Percentiles rank a stretch among this genome's conserved stretches.
These are phyloP conservation scores for Begonia fuchsioides DNA, from an alignment of 306 rosid species.

Conservation along the genomic window DNA sequence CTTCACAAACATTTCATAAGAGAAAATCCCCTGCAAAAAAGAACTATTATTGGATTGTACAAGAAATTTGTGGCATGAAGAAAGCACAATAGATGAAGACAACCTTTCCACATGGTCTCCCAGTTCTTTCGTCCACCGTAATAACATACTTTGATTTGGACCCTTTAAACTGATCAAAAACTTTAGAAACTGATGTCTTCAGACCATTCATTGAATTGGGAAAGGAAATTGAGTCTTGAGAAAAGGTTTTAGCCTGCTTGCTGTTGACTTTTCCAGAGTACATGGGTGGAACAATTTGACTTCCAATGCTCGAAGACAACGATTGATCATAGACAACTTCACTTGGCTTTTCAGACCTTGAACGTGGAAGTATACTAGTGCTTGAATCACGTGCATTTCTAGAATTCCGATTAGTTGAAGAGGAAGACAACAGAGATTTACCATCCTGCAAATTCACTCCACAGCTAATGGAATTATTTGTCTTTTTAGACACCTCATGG, in stretches of 20 bases:
- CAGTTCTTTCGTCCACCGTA: slow-evolving; percentile 20
- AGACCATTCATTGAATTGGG: slow-evolving; percentile 41
- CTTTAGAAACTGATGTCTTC: slow-evolving; percentile 58
- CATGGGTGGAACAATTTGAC: slow-evolving; percentile 14
- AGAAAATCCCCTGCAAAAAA: slow-evolving; percentile 6
- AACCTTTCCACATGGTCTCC: slow-evolving; percentile 57
- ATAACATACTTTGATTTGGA: slow-evolving; percentile 46
- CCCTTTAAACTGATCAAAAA: slow-evolving; percentile 67
- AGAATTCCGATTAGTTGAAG: slow-evolving; percentile 16
- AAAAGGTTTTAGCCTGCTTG: slow-evolving; percentile 20
- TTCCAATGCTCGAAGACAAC: slow-evolving; percentile 23
- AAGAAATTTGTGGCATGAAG: background rate
- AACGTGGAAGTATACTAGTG: slow-evolving; percentile 16
- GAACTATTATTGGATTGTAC: slow-evolving; percentile 4
- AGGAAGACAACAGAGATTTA: slow-evolving; percentile 17
- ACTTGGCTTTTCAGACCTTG: slow-evolving; percentile 20
- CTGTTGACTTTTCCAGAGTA: slow-evolving; percentile 18
- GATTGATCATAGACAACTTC: slow-evolving; percentile 21
- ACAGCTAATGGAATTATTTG: slow-evolving; percentile 6
- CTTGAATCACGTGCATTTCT: slow-evolving; percentile 23
- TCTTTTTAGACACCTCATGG: slow-evolving; percentile 13
- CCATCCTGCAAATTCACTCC: slow-evolving; percentile 20
- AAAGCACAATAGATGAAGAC: background rate
- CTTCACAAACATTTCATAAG: slow-evolving; percentile 7
- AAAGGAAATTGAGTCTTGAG: slow-evolving; percentile 29